phyloP scores from a whole-genome alignment of 2,329 filamentous ascomycete genomes.

The Zasmidium angulare region DNA sequence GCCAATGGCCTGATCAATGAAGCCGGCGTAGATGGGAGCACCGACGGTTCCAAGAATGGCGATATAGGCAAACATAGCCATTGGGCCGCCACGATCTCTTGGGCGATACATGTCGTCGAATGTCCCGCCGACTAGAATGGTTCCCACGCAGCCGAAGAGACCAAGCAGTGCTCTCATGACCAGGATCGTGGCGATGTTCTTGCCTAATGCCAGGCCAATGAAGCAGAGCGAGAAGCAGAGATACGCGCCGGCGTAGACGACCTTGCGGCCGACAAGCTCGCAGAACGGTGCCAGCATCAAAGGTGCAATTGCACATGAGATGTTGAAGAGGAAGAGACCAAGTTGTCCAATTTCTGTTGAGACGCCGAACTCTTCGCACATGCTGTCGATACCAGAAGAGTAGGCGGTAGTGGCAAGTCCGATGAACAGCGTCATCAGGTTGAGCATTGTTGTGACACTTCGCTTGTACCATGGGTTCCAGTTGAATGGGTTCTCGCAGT shows the following conservation, averaged over 20 bases:
- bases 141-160: constrained; percentile 52
- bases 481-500: constrained; percentile 55
- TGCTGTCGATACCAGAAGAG: constrained; percentile 49
- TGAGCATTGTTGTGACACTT: constrained; percentile 49
- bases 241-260: constrained; percentile 49
- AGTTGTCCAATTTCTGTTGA: constrained; percentile 47
- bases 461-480: constrained; percentile 46
- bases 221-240: constrained; percentile 49
- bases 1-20: constrained; percentile 54
- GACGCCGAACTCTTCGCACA: constrained; percentile 47
- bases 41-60: constrained; percentile 54
- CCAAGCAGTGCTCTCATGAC: constrained; percentile 49
- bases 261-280: constrained; percentile 49
- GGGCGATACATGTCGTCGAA: constrained; percentile 53
- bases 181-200: constrained; percentile 51
- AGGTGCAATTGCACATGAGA: constrained; percentile 49
- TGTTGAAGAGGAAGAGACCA: constrained; percentile 53
- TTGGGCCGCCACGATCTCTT: constrained; percentile 46
- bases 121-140: constrained; percentile 52
- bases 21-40: constrained; percentile 55
- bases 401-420: constrained; percentile 56
- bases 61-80: constrained; percentile 51
- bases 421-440: constrained; percentile 55
- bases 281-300: constrained; percentile 53
- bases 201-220: constrained; percentile 49